These are phyloP conservation scores for Clavulina sp. DNA, from an alignment of 768 basidiomycete genomes.

Conservation along the genomic window DNA sequence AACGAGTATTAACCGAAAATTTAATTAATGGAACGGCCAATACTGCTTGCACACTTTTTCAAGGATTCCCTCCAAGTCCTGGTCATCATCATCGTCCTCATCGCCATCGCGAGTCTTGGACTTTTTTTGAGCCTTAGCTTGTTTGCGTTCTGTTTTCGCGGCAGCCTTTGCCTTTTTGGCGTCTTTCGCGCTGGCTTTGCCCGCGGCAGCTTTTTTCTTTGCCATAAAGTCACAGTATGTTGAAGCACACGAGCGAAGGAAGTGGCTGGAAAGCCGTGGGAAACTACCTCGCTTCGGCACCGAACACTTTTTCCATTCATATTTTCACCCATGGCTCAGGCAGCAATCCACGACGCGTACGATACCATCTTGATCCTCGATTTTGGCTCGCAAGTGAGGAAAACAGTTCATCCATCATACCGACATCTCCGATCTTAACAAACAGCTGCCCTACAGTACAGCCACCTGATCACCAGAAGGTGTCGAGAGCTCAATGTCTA, in stretches of 20 bases:
- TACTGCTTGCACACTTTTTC: slow-evolving; percentile 36
- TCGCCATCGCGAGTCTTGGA: slow-evolving; percentile 24
- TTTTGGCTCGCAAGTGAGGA: slow-evolving; percentile 82
- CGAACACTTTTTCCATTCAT: too few relatives aligned
- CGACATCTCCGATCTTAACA: too few relatives aligned
- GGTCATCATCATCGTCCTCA: slow-evolving; percentile 37
- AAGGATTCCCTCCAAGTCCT: slow-evolving; percentile 67
- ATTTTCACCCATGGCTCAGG: background rate
- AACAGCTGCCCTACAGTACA: too few relatives aligned
- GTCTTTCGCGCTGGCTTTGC: slow-evolving; percentile 30
- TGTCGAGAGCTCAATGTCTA: slow-evolving; percentile 96
- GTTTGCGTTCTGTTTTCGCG: slow-evolving; percentile 46
- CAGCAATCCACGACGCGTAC: slow-evolving; percentile 72
- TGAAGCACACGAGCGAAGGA: too few relatives aligned
- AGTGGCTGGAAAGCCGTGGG: too few relatives aligned
- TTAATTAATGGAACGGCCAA: background rate
- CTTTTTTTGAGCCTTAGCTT: slow-evolving; percentile 21
- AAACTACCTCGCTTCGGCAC: too few relatives aligned
- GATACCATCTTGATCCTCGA: slow-evolving; percentile 93
- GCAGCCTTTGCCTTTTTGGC: slow-evolving; percentile 41
- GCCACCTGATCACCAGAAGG: slow-evolving; percentile 91
- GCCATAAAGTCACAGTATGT: too few relatives aligned
- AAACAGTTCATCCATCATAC: too few relatives aligned
- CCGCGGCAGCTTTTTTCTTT: slow-evolving; percentile 32
- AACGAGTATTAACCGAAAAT: slow-evolving; percentile 33